Conservation (phyloP, 2,329 filamentous ascomycete genomes). For the Ophiostoma sp. region DNA sequence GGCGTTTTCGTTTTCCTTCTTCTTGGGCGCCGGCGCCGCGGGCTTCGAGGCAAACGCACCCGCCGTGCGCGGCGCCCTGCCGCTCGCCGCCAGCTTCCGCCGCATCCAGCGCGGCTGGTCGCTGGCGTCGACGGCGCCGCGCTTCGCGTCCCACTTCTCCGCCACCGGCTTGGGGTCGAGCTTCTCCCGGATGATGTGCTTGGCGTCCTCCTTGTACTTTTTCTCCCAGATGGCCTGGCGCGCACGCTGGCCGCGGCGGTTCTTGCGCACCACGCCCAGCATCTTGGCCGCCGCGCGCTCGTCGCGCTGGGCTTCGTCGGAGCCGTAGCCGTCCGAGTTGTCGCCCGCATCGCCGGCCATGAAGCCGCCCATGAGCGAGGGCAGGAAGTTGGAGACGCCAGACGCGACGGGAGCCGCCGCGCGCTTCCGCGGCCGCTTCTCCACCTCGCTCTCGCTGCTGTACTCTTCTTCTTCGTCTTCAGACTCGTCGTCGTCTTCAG, state of each 20-base stretch:
- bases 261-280: conserved; percentile 58
- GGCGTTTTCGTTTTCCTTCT: conserved; percentile 21
- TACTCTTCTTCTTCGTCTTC: conserved; percentile 19
- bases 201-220: conserved; percentile 68
- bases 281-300: conserved; percentile 48
- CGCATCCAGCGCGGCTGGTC: conserved; percentile 44
- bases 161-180: conserved; percentile 32
- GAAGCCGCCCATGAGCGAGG: conserved; percentile 73
- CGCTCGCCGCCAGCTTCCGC: conserved; percentile 29
- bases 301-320: conserved; percentile 38
- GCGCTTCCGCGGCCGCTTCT: conserved; percentile 23
- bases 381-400: conserved; percentile 58
- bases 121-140: conserved; percentile 48
- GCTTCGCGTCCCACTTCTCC: conserved; percentile 55
- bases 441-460: conserved; percentile 19
- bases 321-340: conserved; percentile 60
- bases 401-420: not conserved
- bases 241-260: conserved; percentile 66
- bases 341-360: conserved; percentile 73
- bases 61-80: conserved; percentile 9
- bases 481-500: conserved; percentile 21
- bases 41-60: too few species aligned
- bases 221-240: conserved; percentile 74
- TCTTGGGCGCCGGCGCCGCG: conserved; percentile 25
- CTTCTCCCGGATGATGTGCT: conserved; percentile 48